phyloP scores from a whole-genome alignment of 208 protist genomes.

The Acanthamoeba healyi region DNA sequence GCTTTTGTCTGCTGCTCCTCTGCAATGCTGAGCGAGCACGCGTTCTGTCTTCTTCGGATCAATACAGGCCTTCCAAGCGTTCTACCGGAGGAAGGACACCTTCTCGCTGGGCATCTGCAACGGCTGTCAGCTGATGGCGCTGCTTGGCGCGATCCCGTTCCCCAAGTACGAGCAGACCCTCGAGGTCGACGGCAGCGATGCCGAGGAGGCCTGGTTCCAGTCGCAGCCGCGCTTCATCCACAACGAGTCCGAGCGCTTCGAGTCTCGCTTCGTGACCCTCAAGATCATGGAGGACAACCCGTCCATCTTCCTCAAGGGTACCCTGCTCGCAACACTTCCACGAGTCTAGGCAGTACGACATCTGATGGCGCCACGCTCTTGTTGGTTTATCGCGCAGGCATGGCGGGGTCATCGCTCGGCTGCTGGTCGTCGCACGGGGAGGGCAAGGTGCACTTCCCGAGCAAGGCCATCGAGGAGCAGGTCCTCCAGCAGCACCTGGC shows the following conservation, averaged over 20 bases:
- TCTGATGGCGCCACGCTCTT: neutral
- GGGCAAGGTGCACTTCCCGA: conserved; percentile 84
- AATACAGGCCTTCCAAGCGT: conserved; percentile 83
- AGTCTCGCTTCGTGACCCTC: conserved; percentile 84
- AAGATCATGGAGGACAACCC: conserved; percentile 76
- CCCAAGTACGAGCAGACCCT: conserved; percentile 58
- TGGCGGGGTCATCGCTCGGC: conserved; percentile 86
- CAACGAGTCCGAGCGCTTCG: conserved; percentile 89
- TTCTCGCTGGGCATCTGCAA: conserved; percentile 86
- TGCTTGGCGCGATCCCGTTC: conserved; percentile 88
- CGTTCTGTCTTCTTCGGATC: neutral
- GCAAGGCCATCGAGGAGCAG: conserved; percentile 64
- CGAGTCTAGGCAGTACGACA: neutral
- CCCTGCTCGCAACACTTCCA: neutral
- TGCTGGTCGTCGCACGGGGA: conserved; percentile 90
- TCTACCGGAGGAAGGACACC: conserved; percentile 86
- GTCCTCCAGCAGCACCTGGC: conserved; percentile 80
- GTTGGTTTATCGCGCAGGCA: conserved; percentile 32
- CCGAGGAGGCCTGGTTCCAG: conserved; percentile 61
- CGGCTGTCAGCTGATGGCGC: conserved; percentile 90
- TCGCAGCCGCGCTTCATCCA: conserved; percentile 89
- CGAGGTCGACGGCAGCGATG: neutral
- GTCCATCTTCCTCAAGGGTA: conserved; percentile 86
- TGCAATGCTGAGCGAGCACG: too few relatives aligned
- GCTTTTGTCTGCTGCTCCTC: too few relatives aligned